Conservation (phyloP, 2,329 filamentous ascomycete genomes). For the Fusarium scirpi region DNA sequence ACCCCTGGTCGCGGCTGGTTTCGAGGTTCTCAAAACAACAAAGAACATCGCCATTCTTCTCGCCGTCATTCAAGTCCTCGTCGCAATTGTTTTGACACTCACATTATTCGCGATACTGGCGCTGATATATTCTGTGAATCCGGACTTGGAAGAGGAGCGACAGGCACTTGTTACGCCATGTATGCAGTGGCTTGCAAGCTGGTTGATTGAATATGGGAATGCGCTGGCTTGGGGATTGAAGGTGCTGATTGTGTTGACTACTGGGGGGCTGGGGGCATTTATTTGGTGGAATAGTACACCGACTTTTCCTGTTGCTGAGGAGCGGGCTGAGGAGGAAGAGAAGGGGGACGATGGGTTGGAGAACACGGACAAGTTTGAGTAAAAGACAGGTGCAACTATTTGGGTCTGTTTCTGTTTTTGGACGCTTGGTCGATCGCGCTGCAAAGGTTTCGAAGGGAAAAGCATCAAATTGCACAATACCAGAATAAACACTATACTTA, state of each 20-base stretch:
- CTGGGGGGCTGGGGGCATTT: neutral
- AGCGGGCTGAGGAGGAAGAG: neutral
- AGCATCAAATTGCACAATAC: neutral
- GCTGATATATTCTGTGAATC: constrained; percentile 21
- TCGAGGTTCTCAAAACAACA: constrained; percentile 22
- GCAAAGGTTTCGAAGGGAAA: rapidly evolving
- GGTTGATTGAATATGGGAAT: constrained; percentile 4
- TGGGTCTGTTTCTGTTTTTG: too few species aligned
- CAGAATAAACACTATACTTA: neutral
- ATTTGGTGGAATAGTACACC: constrained; percentile 4
- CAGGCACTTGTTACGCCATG: constrained; percentile 6
- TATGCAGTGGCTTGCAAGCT: constrained; percentile 21
- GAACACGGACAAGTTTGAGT: neutral
- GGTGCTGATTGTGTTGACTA: neutral
- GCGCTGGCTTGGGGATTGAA: neutral
- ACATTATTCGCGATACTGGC: constrained; percentile 11
- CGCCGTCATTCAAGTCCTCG: neutral
- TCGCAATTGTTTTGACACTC: constrained; percentile 1
- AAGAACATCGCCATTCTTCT: constrained; percentile 22
- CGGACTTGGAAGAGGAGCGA: constrained; percentile 9
- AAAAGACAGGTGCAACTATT: rapidly evolving
- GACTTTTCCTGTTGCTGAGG: neutral
- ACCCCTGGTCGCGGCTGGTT: constrained; percentile 9
- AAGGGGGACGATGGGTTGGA: neutral
- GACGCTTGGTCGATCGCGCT: rapidly evolving